Evolutionary conservation across 495 filamentous ascomycete species (phyloP).

Genomic region (Penicillium manginii): DNA sequence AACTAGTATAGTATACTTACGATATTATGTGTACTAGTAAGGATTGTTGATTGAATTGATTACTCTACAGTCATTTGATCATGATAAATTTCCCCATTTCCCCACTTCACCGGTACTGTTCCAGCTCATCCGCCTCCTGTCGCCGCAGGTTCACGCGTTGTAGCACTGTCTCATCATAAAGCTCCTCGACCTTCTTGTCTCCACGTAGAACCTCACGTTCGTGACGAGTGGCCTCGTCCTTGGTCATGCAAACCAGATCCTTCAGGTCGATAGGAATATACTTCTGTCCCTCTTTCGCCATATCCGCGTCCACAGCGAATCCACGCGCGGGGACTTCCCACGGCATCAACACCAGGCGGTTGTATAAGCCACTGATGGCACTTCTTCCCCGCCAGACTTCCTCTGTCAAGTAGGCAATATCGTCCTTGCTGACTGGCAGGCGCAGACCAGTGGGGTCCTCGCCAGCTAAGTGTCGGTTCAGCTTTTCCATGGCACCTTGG

Average conservation of each 20-base stretch:
- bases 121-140: constrained; percentile 62
- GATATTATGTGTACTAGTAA: not conserved
- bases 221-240: constrained; percentile 84
- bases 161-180: constrained; percentile 70
- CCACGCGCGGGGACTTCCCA: constrained; percentile 69
- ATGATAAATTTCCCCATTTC: not conserved
- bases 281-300: constrained; percentile 67
- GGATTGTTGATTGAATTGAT: not conserved
- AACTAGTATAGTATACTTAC: too few species aligned
- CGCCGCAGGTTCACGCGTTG: constrained; percentile 64
- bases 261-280: constrained; percentile 62
- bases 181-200: constrained; percentile 64
- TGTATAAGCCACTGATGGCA: constrained; percentile 77
- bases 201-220: constrained; percentile 79
- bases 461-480: constrained; percentile 59
- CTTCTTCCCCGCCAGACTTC: constrained; percentile 88
- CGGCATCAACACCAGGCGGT: constrained; percentile 71
- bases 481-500: constrained; percentile 75
- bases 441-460: constrained; percentile 71
- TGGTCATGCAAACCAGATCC: constrained; percentile 93
- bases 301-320: constrained; percentile 42
- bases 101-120: constrained; percentile 44
- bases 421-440: constrained; percentile 73
- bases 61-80: not conserved
- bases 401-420: constrained; percentile 85